A percentile compares a stretch with the other conserved stretches of the same genome.
These are phyloP conservation scores for Trypethelium eluteriae DNA, from an alignment of 495 filamentous ascomycete genomes.

Conservation along the genomic window DNA sequence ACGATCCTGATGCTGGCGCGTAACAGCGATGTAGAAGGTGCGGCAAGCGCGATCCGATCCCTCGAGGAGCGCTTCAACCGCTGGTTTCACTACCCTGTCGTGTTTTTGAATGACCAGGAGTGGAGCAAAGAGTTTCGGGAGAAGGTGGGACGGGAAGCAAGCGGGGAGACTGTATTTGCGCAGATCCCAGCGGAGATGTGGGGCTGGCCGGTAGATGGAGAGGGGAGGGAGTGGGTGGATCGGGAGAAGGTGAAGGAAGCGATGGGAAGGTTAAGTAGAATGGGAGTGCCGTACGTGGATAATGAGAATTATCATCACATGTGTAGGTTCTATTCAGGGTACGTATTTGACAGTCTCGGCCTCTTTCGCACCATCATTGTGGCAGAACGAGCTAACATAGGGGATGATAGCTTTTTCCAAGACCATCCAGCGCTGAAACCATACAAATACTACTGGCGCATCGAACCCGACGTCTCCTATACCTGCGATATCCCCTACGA, in stretches of 20 bases:
- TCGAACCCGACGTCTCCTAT: constrained; percentile 34
- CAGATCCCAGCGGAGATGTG: constrained; percentile 44
- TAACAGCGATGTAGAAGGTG: constrained; percentile 87
- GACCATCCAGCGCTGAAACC: constrained; percentile 35
- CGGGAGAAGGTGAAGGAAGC: constrained; percentile 48
- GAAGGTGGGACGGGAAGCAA: constrained; percentile 71
- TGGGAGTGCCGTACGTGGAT: constrained; percentile 63
- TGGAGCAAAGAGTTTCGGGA: constrained; percentile 87
- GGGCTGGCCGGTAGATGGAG: constrained; percentile 38
- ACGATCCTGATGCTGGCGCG: constrained; percentile 91
- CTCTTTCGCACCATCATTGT: no score
- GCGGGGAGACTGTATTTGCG: constrained; percentile 84
- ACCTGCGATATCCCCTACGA: constrained; percentile 40
- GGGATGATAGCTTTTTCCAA: constrained; percentile 34
- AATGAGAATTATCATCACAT: constrained; percentile 52
- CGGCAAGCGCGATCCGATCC: constrained; percentile 80
- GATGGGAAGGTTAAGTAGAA: constrained; percentile 35
- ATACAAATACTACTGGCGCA: constrained; percentile 40
- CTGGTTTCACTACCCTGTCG: constrained; percentile 93
- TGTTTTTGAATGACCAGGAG: constrained; percentile 88
- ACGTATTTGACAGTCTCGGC: background rate
- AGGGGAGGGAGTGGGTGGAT: constrained; percentile 38
- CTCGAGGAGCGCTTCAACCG: constrained; percentile 94
- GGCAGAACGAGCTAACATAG: background rate
- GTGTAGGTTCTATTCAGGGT: constrained; percentile 37